Base-by-base conservation (phyloP, 202 grass and related monocot genomes). In the Digitaria exilis region DNA sequence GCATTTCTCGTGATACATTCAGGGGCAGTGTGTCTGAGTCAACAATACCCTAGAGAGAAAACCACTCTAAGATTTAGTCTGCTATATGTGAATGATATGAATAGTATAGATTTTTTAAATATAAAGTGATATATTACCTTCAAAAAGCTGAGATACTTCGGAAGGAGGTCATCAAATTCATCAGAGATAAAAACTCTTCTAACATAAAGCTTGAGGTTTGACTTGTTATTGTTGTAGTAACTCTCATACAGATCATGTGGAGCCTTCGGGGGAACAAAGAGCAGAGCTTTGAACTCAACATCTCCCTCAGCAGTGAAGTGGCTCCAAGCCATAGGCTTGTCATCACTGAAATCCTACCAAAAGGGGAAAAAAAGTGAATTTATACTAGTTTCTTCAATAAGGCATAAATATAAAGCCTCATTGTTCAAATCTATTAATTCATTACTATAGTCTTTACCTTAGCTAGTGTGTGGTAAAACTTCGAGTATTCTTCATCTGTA, bases 141-240 rank as follows among this genome's bases (percentile, higher is more conserved):
- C 91, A 98, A 92, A 87, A 98, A 98, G 85, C 77, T 98, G 77
- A 98, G 93, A 75, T 89, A 96, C 77, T 98, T 98, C 0, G 96
- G 96, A 68, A 98, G 92, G 80, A 98, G 92, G 14, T 98, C 96
- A 79, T 95, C 89, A 28, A 98, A 98, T 86, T 95, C 96, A 41
- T 98, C 96, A n/a, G 96, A 95, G 72, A 98, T 98, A 87, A 98
- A 98, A 73, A 98, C 96, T 76, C 92, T 95, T 72, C 96, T 84
- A 83, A 98, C 96, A 85, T 92, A 98, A 80, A 98, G 60, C 80
- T 98, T 98, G 79, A 98, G 90, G 59, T 87, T 98, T 48, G 96
- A 89, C 65, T 93, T 98, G 69, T 98, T 83, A 72, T 51, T 80
- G 81, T 95, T 98, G 85, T 98, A 98, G 80, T 98, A 98, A 77